phyloP scores from a whole-genome alignment of 352 stramenopile species.

The Pythium diclinum region DNA sequence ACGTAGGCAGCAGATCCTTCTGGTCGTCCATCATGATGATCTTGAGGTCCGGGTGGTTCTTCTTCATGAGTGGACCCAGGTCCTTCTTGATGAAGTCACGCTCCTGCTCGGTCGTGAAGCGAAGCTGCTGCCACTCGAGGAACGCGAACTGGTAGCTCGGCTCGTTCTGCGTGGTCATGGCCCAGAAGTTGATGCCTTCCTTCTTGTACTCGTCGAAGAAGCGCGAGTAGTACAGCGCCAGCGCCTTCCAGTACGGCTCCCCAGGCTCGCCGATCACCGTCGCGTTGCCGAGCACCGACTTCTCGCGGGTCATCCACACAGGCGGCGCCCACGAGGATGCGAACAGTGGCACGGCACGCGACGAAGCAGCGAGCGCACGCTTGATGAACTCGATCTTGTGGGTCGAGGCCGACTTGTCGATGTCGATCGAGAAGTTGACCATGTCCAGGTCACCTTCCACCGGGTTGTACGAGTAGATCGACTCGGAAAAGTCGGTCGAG shows the following conservation, averaged over 20 bases:
- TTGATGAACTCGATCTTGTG: constrained; percentile 74
- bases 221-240: constrained; percentile 70
- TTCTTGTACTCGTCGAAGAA: constrained; percentile 77
- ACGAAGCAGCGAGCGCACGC: constrained; percentile 38
- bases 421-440: constrained; percentile 74
- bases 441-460: constrained; percentile 70
- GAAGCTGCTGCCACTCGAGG: constrained; percentile 50
- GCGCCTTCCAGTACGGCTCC: constrained; percentile 59
- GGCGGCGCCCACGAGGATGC: constrained; percentile 77
- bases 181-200: constrained; percentile 69
- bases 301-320: constrained; percentile 80
- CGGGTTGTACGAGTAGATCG: constrained; percentile 84
- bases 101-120: constrained; percentile 35
- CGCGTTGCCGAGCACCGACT: constrained; percentile 43
- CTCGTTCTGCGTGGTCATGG: constrained; percentile 86
- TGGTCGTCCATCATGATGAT: constrained; percentile 88
- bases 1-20: constrained; percentile 52
- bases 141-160: constrained; percentile 42
- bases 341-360: constrained; percentile 56
- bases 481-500: constrained; percentile 81
- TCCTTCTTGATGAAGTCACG: constrained; percentile 67
- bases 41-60: constrained; percentile 48
- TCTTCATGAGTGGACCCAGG: constrained; percentile 57
- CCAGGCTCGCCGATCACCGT: constrained; percentile 44
- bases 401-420: constrained; percentile 54